Percentiles rank a stretch among this genome's conserved stretches.
phyloP scores from a whole-genome alignment of 2,329 filamentous ascomycete genomes.

The Aspergillus persii region DNA sequence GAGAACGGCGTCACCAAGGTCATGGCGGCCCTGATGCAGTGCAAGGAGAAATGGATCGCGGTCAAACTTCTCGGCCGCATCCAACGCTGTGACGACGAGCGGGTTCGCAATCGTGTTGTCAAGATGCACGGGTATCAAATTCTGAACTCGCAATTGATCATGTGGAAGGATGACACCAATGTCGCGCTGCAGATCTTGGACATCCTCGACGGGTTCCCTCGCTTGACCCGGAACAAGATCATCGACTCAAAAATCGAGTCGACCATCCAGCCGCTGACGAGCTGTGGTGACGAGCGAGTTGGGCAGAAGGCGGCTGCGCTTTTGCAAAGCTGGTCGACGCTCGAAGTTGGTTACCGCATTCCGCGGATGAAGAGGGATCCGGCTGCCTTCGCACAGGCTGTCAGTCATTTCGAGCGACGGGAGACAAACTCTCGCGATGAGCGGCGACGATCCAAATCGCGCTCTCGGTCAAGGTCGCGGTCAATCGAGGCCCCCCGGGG shows the following conservation, averaged over 20 bases:
- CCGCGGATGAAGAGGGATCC: constrained; percentile 83
- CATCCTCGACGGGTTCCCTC: constrained; percentile 83
- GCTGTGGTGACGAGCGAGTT: constrained; percentile 72
- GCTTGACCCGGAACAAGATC: constrained; percentile 94
- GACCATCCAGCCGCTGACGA: constrained; percentile 67
- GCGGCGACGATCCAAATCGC: constrained; percentile 48
- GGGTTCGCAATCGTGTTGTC: constrained; percentile 82
- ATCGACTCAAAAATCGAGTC: constrained; percentile 92
- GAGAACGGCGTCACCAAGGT: constrained; percentile 86
- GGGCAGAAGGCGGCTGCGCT: constrained; percentile 68
- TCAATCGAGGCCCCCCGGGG: constrained; percentile 46
- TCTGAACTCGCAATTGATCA: constrained; percentile 78
- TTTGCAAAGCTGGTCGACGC: constrained; percentile 80
- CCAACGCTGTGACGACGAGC: constrained; percentile 80
- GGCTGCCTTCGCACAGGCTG: constrained; percentile 55
- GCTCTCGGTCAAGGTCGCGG: constrained; percentile 50
- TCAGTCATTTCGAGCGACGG: constrained; percentile 63
- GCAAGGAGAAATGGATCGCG: constrained; percentile 98
- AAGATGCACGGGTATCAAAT: constrained; percentile 98
- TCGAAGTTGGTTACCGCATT: constrained; percentile 90
- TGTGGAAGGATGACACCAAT: constrained; percentile 86
- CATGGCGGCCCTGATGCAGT: constrained; percentile 95
- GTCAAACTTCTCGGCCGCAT: constrained; percentile 91
- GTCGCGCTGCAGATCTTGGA: constrained; percentile 85
- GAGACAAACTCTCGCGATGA: constrained; percentile 48